Base-by-base conservation (phyloP, 306 rosid genomes). In the Hippophae rhamnoides region DNA sequence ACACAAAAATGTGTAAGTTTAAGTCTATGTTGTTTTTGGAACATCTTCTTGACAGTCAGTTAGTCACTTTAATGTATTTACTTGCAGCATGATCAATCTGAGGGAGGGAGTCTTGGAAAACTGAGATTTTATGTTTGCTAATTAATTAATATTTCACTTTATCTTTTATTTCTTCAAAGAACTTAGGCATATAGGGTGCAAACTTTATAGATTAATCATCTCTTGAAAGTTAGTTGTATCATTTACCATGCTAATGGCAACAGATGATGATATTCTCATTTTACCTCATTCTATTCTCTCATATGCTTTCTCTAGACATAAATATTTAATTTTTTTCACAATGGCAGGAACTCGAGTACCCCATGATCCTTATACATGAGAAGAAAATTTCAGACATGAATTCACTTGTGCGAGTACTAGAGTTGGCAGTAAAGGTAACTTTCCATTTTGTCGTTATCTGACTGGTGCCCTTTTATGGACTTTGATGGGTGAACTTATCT, bases 1-100 rank as follows among this genome's bases (percentile, higher is more conserved):
- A 85, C 83, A 58, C 98, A 74, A 69, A 92, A 86, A 78, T 92
- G 98, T 80, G 98, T 92, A 85, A 81, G 96, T 63, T 56, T 25
- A 23, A 10, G 65, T 52, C 54, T 56, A 23, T 40, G 18, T 55
- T 79, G 70, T 72, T 51, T 45, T 49, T 62, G 5, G 25, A 13
- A n/a, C 60, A 27, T n/a, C 67, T 42, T 0, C 9, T 10, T 41
- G 42, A 9, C 11, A n/a, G 40, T 10, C n/a, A 27, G 2, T 9
- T 41, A 26, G 53, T 41, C 13, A 14, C 60, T 56, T 49, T 18
- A 3, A 44, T 44, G 13, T 54, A 18, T 47, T 11, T 45, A 18
- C 50, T 54, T 40, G 61, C 58, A 31, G 26, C 9, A 54, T 31
- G 13, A 49, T 69, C 23, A 48, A 18, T 18, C 23, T 18, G 61